These are phyloP conservation scores for Paramecium octaurelia DNA, from an alignment of 73 alveolate genomes.

Conservation along the genomic window DNA sequence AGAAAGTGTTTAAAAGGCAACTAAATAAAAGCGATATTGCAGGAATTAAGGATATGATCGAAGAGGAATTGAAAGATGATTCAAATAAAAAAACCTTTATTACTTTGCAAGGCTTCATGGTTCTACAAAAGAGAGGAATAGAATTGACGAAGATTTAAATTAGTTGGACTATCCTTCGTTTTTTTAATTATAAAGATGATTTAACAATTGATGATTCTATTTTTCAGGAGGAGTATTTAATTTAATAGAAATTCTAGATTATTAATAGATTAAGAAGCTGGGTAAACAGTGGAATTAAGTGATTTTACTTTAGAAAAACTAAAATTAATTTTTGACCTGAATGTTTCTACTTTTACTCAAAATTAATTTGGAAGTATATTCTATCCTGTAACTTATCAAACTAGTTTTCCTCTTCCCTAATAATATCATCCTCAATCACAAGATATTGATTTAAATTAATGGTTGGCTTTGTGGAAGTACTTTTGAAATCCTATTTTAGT, in stretches of 20 bases:
- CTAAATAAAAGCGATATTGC: conserved; percentile 26
- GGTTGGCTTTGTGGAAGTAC: conserved; percentile 30
- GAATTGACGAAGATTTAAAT: conserved; percentile 57
- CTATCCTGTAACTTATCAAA: not conserved
- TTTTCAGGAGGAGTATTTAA: not conserved
- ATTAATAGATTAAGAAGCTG: conserved; percentile 25
- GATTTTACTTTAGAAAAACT: not conserved
- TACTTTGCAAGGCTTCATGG: conserved; percentile 52
- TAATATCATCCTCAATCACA: not conserved
- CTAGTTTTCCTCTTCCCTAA: not conserved
- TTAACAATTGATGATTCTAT: conserved; percentile 20
- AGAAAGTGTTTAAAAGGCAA: conserved; percentile 33
- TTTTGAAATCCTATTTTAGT: not conserved
- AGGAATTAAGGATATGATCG: conserved; percentile 53
- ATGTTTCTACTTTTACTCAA: not conserved
- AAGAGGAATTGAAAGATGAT: conserved; percentile 45
- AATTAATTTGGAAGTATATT: not conserved
- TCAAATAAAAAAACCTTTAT: not conserved
- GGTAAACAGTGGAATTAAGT: conserved; percentile 58
- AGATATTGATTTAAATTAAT: not conserved
- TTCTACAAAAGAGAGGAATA: conserved; percentile 46
- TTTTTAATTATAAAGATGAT: conserved; percentile 51
- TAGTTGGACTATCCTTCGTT: conserved; percentile 57
- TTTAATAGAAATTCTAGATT: not conserved
- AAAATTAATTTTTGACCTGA: not conserved